Base-by-base conservation (phyloP, 805 yeast species). In the Candida odintsovae region DNA sequence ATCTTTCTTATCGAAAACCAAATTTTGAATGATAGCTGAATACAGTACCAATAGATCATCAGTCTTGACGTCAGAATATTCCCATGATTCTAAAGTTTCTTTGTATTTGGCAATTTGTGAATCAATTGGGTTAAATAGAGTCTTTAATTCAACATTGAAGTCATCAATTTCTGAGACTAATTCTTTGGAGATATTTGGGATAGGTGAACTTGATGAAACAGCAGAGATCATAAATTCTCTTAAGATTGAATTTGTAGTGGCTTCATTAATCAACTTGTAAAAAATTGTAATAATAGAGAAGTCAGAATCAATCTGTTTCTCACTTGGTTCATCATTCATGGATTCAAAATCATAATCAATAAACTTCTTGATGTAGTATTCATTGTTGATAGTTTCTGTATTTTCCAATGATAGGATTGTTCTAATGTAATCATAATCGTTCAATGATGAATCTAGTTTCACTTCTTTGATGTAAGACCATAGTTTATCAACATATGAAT, bases 111-210 rank as follows among this genome's bases (percentile, higher is more conserved):
- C 49, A 29, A 60, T 59, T 35, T 59, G 58, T 3, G 40, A 43
- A 21, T 62, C 65, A 2, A 53, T 50, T 26, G 68, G 64, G 31
- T 60, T 53, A 43, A 65, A 57, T 23, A 65, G 41, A n/a, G 66
- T 56, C 20, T 53, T 47, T 25, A 65, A 40, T 29, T 59, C 61
- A 28, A 52, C 45, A 38, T 58, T 52, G 35, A 45, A 48, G 25
- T 47, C 52, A 29, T 56, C 55, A 28, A 50, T 41, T 25, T 52
- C 51, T 6, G 44, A 26, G 11, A 45, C 35, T 18, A 56, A 41
- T 3, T 48, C 16, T 20, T 28, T 19, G 26, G 50, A 46, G 41
- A 53, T 53, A 31, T 52, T 57, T 18, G 52, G 51, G 25, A 55
- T 43, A 10, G 55, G 42, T 40, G 52, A 48, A n/a, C 55, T 56